These are phyloP conservation scores for Alternaria arbusti DNA, from an alignment of 2,329 filamentous ascomycete genomes.

Conservation along the genomic window DNA sequence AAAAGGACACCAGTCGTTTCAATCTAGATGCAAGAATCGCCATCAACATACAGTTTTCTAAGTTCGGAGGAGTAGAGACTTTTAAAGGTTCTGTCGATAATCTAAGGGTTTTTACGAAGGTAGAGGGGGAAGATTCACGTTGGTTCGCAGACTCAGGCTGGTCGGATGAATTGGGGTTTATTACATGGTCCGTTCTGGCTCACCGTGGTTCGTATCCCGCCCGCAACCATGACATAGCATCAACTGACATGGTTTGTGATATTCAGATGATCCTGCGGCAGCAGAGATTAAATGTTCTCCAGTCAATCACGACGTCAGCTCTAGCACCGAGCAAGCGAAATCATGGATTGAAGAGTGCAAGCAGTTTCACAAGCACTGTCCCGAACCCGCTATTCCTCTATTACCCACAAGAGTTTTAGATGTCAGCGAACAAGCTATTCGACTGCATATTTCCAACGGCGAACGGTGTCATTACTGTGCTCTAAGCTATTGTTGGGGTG, in stretches of 20 bases:
- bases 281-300: not conserved
- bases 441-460: not conserved
- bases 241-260: not conserved
- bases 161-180: too few species aligned
- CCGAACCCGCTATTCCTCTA: not conserved
- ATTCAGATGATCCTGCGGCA: not conserved
- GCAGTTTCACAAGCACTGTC: not conserved
- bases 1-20: not conserved
- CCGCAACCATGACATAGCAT: not conserved
- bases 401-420: not conserved
- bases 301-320: not conserved
- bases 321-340: not conserved
- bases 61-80: not conserved
- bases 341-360: not conserved
- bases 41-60: not conserved
- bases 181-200: not conserved
- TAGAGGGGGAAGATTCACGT: not conserved
- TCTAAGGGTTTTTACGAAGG: not conserved
- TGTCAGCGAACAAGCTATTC: not conserved
- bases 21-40: not conserved
- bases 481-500: not conserved
- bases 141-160: too few species aligned
- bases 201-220: not conserved
- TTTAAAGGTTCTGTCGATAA: not conserved
- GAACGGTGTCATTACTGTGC: not conserved